phyloP scores from a whole-genome alignment of 768 basidiomycete genomes.

The Pulveroboletus sp. region DNA sequence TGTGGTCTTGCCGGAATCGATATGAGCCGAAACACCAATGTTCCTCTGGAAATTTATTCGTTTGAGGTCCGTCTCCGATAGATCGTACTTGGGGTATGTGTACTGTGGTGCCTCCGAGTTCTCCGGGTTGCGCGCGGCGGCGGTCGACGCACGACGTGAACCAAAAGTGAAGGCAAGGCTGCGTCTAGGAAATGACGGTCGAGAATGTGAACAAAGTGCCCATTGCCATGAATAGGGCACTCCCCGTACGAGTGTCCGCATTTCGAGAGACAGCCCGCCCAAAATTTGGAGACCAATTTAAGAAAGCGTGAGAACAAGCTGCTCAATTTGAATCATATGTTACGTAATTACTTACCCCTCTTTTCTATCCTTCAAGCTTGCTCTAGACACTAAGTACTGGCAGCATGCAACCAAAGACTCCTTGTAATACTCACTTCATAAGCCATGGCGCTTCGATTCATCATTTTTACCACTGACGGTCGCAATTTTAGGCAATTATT shows the following conservation, averaged over 20 bases:
- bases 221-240: slow-evolving; percentile 27
- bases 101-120: slow-evolving; percentile 15
- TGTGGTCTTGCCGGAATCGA: slow-evolving; percentile 98
- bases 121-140: slow-evolving; percentile 25
- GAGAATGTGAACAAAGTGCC: slow-evolving; percentile 19
- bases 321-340: slow-evolving; percentile 1
- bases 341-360: too few species aligned
- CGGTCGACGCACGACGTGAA: slow-evolving; percentile 45
- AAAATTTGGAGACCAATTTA: slow-evolving; percentile 8
- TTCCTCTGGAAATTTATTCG: slow-evolving; percentile 82
- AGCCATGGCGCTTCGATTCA: too few species aligned
- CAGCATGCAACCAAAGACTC: too few species aligned
- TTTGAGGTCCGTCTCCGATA: slow-evolving; percentile 63
- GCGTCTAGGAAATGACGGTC: not conserved
- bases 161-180: slow-evolving; percentile 1
- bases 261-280: slow-evolving; percentile 8
- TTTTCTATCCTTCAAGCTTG: too few species aligned
- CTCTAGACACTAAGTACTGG: too few species aligned
- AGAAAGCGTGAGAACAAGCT: slow-evolving; percentile 3
- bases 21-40: slow-evolving; percentile 94
- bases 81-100: slow-evolving; percentile 37
- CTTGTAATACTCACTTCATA: too few species aligned
- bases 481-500: too few species aligned
- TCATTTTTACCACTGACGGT: too few species aligned
- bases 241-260: slow-evolving; percentile 27